Conservation (phyloP, 306 rosid genomes). For the Biancaea sappan region DNA sequence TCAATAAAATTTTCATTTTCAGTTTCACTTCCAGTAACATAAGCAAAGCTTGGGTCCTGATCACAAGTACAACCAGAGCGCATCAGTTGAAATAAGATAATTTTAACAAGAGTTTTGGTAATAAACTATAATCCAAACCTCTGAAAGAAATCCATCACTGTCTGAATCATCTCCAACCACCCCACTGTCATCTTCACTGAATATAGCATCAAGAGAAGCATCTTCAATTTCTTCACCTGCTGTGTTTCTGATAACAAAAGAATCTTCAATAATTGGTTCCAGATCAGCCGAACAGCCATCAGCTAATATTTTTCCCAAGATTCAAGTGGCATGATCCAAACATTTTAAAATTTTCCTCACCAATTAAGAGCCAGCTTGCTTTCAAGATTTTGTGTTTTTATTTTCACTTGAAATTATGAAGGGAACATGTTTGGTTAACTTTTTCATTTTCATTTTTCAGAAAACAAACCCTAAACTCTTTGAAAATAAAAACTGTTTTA, state of each 20-base stretch:
- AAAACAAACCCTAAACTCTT: too few relatives aligned
- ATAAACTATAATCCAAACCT: constrained; percentile 55
- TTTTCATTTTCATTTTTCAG: too few relatives aligned
- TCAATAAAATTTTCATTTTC: constrained; percentile 49
- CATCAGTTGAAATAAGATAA: constrained; percentile 19
- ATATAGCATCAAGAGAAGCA: constrained; percentile 57
- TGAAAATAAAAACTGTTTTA: too few relatives aligned
- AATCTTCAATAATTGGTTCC: background rate
- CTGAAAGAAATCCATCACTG: constrained; percentile 87
- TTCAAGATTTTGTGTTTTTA: too few relatives aligned
- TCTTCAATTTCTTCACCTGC: constrained; percentile 44
- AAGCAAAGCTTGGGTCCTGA: constrained; percentile 57
- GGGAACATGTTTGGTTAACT: too few relatives aligned
- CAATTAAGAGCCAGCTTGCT: too few relatives aligned
- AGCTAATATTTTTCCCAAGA: constrained; percentile 14
- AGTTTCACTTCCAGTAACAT: constrained; percentile 38
- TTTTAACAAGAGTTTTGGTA: background rate
- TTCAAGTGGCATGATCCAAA: constrained; percentile 9
- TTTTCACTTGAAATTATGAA: too few relatives aligned
- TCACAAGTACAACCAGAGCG: constrained; percentile 24
- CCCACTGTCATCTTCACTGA: constrained; percentile 64
- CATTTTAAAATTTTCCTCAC: background rate
- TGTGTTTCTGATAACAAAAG: constrained; percentile 41
- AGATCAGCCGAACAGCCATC: constrained; percentile 1
- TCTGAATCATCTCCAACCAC: constrained; percentile 63